These are phyloP conservation scores for Vigna radiata DNA, from an alignment of 306 rosid species.

Conservation along the genomic window DNA sequence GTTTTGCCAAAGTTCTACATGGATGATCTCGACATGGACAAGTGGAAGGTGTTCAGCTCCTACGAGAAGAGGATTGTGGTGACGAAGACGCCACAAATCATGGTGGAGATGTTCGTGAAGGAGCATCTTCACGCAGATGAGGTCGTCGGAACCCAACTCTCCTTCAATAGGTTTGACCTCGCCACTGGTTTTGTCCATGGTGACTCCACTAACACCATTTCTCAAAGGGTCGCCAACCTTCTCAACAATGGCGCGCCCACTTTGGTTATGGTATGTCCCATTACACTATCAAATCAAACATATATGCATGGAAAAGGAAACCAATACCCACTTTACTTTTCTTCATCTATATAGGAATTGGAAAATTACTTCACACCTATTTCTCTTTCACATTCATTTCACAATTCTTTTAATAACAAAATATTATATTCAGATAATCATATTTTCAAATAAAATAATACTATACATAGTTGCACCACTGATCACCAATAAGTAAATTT, in stretches of 20 bases:
- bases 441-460: no score
- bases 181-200: constrained; percentile 69
- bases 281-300: constrained; percentile 7
- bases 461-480: no score
- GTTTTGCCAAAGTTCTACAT: constrained; percentile 87
- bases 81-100: constrained; percentile 69
- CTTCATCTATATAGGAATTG: no score
- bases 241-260: constrained; percentile 47
- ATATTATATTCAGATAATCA: no score
- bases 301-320: not conserved
- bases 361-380: no score
- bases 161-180: constrained; percentile 61
- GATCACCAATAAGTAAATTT: not conserved
- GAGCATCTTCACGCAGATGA: constrained; percentile 81
- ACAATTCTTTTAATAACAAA: no score
- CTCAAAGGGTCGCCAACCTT: constrained; percentile 50
- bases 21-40: constrained; percentile 74
- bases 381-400: no score
- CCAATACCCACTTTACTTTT: not conserved
- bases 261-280: constrained; percentile 58
- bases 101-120: constrained; percentile 85
- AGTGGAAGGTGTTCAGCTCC: constrained; percentile 66
- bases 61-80: constrained; percentile 60
- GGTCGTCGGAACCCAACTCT: constrained; percentile 68
- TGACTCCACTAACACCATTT: constrained; percentile 9